phyloP scores from a whole-genome alignment of 2,329 filamentous ascomycete species.

The Trichocomaceae sp. region DNA sequence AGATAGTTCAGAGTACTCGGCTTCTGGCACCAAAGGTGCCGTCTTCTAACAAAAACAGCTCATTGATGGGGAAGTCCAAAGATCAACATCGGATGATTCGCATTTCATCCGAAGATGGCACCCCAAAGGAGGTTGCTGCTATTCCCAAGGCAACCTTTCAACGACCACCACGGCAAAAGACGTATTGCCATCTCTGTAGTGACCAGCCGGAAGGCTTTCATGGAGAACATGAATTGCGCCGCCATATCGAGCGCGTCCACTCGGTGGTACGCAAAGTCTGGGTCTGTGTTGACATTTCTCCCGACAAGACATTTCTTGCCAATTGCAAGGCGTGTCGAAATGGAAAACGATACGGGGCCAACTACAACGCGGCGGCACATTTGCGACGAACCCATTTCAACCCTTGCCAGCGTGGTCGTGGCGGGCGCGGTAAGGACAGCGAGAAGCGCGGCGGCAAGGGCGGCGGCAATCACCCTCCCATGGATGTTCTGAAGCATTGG shows the following conservation, averaged over 20 bases:
- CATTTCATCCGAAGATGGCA: slow-evolving; percentile 48
- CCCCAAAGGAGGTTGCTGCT: slow-evolving; percentile 49
- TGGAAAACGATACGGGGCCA: slow-evolving; percentile 75
- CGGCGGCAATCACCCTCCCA: slow-evolving; percentile 55
- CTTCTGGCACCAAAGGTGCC: slow-evolving; percentile 45
- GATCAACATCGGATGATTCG: slow-evolving; percentile 44
- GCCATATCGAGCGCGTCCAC: slow-evolving; percentile 65
- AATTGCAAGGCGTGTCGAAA: slow-evolving; percentile 78
- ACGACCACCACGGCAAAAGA: slow-evolving; percentile 56
- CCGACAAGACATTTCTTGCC: slow-evolving; percentile 58
- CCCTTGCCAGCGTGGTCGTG: slow-evolving; percentile 50
- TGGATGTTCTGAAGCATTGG: slow-evolving; percentile 56
- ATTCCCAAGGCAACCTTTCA: slow-evolving; percentile 52
- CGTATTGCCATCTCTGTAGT: slow-evolving; percentile 63
- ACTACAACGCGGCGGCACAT: slow-evolving; percentile 93
- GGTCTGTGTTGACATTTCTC: slow-evolving; percentile 56
- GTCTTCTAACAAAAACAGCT: slow-evolving; percentile 25
- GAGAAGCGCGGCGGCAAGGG: slow-evolving; percentile 57
- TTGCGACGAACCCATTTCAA: slow-evolving; percentile 84
- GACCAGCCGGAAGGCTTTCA: slow-evolving; percentile 73
- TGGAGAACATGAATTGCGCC: slow-evolving; percentile 73
- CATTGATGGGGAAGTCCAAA: slow-evolving; percentile 24
- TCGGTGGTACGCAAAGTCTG: slow-evolving; percentile 52
- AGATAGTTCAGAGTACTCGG: slow-evolving; percentile 42
- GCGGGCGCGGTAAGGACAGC: slow-evolving; percentile 52